Evolutionary conservation across 2,329 filamentous ascomycete species (phyloP).

Genomic region (Fusarium fujikuroi): DNA sequence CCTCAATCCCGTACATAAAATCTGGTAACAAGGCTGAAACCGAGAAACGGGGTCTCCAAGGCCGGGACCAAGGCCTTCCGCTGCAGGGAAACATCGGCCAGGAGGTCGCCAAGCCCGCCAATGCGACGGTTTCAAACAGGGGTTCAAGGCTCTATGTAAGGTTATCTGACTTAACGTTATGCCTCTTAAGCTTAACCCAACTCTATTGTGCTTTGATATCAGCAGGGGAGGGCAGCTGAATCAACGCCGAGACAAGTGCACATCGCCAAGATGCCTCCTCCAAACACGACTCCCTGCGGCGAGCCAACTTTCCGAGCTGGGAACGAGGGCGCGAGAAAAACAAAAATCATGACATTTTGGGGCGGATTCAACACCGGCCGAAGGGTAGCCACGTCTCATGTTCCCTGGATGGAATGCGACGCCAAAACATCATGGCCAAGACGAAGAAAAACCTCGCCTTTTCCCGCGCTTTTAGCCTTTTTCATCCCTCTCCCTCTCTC

Average conservation of each 20-base stretch:
- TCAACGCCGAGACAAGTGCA: conserved; percentile 12
- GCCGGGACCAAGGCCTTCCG: conserved; percentile 28
- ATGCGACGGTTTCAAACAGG: conserved; percentile 1
- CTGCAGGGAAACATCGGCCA: conserved; percentile 7
- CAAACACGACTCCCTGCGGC: conserved; percentile 17
- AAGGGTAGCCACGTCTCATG: conserved; percentile 27
- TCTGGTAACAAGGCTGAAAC: conserved; percentile 23
- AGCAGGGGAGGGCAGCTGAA: background rate
- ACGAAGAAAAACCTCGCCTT: conserved; percentile 24
- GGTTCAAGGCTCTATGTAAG: background rate
- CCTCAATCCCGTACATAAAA: background rate
- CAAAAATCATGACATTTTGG: conserved; percentile 11
- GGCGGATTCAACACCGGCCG: conserved; percentile 12
- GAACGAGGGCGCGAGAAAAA: background rate
- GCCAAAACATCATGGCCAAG: conserved; percentile 23
- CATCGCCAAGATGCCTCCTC: conserved; percentile 23
- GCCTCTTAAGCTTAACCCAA: conserved; percentile 19
- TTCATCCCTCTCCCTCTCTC: background rate
- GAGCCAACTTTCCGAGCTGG: conserved; percentile 8
- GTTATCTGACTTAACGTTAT: conserved; percentile 23
- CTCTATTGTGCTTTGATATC: background rate
- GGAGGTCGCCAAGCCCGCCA: conserved; percentile 20
- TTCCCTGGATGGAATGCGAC: background rate
- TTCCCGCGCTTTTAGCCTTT: conserved; percentile 17
- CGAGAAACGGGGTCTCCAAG: conserved; percentile 10